Percentiles rank a stretch among this genome's conserved stretches.
These are phyloP conservation scores for Phallus indusiatus DNA, from an alignment of 768 basidiomycete genomes.

Conservation along the genomic window DNA sequence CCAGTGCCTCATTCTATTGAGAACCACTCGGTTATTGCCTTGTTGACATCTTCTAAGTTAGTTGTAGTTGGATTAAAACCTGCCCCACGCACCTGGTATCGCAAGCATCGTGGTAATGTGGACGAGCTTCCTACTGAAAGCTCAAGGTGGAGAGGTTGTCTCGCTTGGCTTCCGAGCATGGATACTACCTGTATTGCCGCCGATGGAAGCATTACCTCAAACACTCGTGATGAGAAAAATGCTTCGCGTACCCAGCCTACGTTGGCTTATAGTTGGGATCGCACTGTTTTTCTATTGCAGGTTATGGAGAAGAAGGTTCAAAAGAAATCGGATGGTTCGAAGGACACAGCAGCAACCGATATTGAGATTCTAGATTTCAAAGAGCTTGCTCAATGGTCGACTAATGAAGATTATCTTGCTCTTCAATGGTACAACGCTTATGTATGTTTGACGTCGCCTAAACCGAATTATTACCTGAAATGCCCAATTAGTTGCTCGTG, in stretches of 20 bases:
- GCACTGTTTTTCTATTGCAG: conserved; percentile 49
- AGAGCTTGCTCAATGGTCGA: conserved; percentile 48
- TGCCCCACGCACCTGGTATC: conserved; percentile 86
- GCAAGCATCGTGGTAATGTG: conserved; percentile 46
- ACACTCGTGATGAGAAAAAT: not conserved
- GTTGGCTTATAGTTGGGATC: conserved; percentile 83
- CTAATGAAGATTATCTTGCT: conserved; percentile 54
- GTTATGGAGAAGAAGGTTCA: conserved; percentile 52
- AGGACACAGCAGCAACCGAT: conserved; percentile 44
- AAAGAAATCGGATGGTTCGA: conserved; percentile 39
- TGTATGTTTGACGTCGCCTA: conserved; percentile 45
- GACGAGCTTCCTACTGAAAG: conserved; percentile 34
- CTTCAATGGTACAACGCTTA: conserved; percentile 83
- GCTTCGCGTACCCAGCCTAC: conserved; percentile 39
- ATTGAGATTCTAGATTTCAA: conserved; percentile 58
- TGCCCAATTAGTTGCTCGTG: conserved; percentile 51
- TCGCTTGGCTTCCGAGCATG: conserved; percentile 80
- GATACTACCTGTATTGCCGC: not conserved
- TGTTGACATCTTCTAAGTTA: conserved; percentile 84
- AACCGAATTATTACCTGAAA: not conserved
- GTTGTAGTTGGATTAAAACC: conserved; percentile 92
- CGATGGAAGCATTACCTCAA: not conserved
- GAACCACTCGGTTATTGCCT: conserved; percentile 65
- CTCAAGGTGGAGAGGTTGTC: conserved; percentile 47
- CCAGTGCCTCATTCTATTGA: conserved; percentile 68